Evolutionary conservation across 495 filamentous ascomycete species (phyloP).

Genomic region (Ramalina intermedia): DNA sequence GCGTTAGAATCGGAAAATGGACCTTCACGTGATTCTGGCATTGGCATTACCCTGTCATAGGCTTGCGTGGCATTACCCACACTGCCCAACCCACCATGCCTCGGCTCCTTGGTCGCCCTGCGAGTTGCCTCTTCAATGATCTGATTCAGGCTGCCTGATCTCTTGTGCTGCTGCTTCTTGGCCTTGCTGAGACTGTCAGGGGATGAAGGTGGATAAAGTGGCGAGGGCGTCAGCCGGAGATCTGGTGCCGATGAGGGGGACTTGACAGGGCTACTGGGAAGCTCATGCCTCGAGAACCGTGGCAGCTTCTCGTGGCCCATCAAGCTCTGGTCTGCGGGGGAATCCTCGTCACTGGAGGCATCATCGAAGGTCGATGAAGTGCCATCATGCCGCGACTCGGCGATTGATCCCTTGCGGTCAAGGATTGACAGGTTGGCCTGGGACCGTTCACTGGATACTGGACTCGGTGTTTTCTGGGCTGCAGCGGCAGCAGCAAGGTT

Average conservation of each 20-base stretch:
- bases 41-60: slow-evolving; percentile 6
- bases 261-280: slow-evolving; percentile 4
- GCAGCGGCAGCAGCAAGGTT: slow-evolving; percentile 4
- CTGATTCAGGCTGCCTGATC: slow-evolving; percentile 18
- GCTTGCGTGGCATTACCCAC: slow-evolving; percentile 10
- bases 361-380: slow-evolving; percentile 17
- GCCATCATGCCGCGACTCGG: slow-evolving; percentile 10
- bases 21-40: slow-evolving; percentile 6
- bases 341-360: slow-evolving; percentile 17
- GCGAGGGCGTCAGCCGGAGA: slow-evolving; percentile 5
- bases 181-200: slow-evolving; percentile 7
- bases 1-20: slow-evolving; percentile 16
- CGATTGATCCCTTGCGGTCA: slow-evolving; percentile 10
- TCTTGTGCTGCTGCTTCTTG: slow-evolving; percentile 14
- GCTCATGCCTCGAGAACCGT: slow-evolving; percentile 8
- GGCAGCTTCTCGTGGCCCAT: slow-evolving; percentile 16
- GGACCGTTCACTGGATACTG: background rate
- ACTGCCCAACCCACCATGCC: slow-evolving; percentile 17
- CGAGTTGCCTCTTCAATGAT: slow-evolving; percentile 18
- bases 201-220: slow-evolving; percentile 9
- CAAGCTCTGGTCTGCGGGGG: slow-evolving; percentile 16
- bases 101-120: slow-evolving; percentile 15
- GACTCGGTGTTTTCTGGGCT: slow-evolving; percentile 3
- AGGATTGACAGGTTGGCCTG: background rate
- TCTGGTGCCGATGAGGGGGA: slow-evolving; percentile 16